Base-by-base conservation (phyloP, 1,284 basidiomycete species). In the Sporisorium iseilematis-ciliati region DNA sequence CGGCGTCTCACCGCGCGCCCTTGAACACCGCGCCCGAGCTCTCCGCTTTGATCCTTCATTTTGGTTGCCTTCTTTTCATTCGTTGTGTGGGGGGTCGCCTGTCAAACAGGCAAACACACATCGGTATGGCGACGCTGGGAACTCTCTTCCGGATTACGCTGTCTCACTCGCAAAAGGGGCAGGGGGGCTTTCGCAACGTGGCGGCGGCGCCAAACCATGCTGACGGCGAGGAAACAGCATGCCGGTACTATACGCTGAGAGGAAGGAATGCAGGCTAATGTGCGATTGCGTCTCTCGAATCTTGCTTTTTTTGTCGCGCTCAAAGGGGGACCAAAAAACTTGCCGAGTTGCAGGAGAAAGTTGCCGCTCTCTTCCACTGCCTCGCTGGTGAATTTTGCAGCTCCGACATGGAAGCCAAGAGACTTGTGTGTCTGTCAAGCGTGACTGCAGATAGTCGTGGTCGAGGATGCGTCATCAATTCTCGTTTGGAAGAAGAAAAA, bases 301-400 rank as follows among this genome's bases (percentile, higher is more conserved):
- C 43, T 26, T 26, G 43, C 23, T 46, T 25, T 45, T 45, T 42
- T 42, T 29, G 29, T 29, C 29, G 29, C 29, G 29, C 29, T 29
- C 4, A 29, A 29, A 29, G n/a, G 16, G 5, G n/a, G 7, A 38
- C 14, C 14, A 38, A 38, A 14, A 48, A 48, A 29, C 46, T 29
- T 48, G 46, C 25, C 46, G 46, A 48, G 46, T 33, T 33, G 33
- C n/a, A n/a, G n/a, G n/a, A n/a, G n/a, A n/a, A n/a, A 38, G 14
- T 38, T 38, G 35, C 35, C 35, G 35, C 35, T 38, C 35, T 38
- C 14, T 12, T 49, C 26, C 25, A 18, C 48, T 26, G 25, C 29
- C 18, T 12, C n/a, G 48, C 45, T 20, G 46, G 11, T 45, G n/a
- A n/a, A n/a, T 25, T 26, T 46, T 46, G 1, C 25, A 48, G 16